phyloP scores from a whole-genome alignment of 2,329 filamentous ascomycete genomes.

The Exophiala viscosa region DNA sequence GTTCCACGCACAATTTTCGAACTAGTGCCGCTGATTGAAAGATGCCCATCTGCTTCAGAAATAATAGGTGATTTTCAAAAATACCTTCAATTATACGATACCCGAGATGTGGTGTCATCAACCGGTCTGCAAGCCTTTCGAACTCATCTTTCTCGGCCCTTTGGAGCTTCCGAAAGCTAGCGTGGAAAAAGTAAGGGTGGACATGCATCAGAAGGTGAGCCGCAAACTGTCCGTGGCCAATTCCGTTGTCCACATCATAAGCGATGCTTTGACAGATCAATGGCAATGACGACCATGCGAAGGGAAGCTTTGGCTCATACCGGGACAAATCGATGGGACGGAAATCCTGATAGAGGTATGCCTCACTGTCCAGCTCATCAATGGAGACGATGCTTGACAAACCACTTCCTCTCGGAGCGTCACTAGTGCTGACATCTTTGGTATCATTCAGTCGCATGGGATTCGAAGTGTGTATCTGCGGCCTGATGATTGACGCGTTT shows the following conservation, averaged over 20 bases:
- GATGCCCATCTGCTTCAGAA: slow-evolving; percentile 42
- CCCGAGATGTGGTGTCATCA: slow-evolving; percentile 43
- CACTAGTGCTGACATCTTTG: neutral
- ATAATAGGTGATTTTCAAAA: slow-evolving; percentile 55
- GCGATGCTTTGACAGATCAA: slow-evolving; percentile 27
- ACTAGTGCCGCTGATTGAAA: slow-evolving; percentile 48
- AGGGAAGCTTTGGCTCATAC: slow-evolving; percentile 25
- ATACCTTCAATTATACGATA: slow-evolving; percentile 44
- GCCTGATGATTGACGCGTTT: slow-evolving; percentile 5
- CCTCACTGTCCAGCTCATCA: slow-evolving; percentile 20
- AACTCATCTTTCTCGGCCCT: neutral
- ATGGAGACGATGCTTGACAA: slow-evolving; percentile 6
- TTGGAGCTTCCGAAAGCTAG: slow-evolving; percentile 17
- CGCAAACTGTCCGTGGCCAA: slow-evolving; percentile 47
- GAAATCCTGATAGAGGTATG: slow-evolving; percentile 25
- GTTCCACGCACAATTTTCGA: slow-evolving; percentile 47
- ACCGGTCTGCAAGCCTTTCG: slow-evolving; percentile 20
- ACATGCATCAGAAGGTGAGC: slow-evolving; percentile 47
- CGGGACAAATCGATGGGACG: slow-evolving; percentile 26
- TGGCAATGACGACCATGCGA: slow-evolving; percentile 27
- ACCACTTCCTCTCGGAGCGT: neutral
- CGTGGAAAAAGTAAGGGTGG: slow-evolving; percentile 39
- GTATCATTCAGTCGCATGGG: slow-evolving; percentile 9
- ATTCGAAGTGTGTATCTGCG: slow-evolving; percentile 22
- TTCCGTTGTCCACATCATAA: slow-evolving; percentile 35